Evolutionary conservation across 805 yeast genomes (phyloP).

Genomic region (Sugiyamaella floridensis): DNA sequence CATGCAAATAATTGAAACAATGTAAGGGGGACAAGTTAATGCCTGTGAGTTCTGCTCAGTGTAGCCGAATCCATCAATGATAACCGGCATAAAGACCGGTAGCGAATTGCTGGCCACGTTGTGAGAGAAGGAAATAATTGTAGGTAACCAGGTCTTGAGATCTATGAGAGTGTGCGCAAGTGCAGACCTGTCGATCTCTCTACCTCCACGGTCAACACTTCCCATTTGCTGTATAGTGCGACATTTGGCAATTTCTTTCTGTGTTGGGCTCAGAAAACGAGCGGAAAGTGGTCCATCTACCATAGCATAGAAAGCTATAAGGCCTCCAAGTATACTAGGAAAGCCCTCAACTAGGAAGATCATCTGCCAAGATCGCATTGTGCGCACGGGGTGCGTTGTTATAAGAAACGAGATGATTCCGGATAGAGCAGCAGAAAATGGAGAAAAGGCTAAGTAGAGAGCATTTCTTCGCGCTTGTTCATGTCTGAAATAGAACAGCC

Average conservation of each 20-base stretch:
- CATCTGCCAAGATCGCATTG: conserved; percentile 35
- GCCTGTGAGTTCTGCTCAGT: conserved; percentile 36
- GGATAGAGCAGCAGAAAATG: conserved; percentile 53
- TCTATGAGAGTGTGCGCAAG: conserved; percentile 10
- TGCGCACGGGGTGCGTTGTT: conserved; percentile 36
- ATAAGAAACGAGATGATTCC: conserved; percentile 42
- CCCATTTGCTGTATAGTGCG: conserved; percentile 20
- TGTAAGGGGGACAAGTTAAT: conserved; percentile 41
- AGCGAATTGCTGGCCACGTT: conserved; percentile 31
- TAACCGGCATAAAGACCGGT: conserved; percentile 42
- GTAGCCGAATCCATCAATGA: conserved; percentile 39
- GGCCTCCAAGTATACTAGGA: conserved; percentile 38
- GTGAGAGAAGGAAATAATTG: conserved; percentile 18
- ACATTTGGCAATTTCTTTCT: conserved; percentile 22
- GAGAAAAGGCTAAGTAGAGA: conserved; percentile 25
- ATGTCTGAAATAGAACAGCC: conserved; percentile 27
- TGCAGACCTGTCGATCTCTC: conserved; percentile 7
- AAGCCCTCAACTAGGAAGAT: conserved; percentile 42
- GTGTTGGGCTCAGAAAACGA: conserved; percentile 41
- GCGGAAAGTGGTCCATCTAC: conserved; percentile 38
- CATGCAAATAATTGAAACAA: conserved; percentile 34
- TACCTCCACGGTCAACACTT: conserved; percentile 5
- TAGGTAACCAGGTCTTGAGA: conserved; percentile 15
- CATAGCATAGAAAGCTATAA: conserved; percentile 27
- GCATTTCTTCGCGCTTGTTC: conserved; percentile 28